A percentile compares a stretch with the other conserved stretches of the same genome.
These are phyloP conservation scores for Jaapia argillacea DNA, from an alignment of 768 basidiomycete genomes.

Conservation along the genomic window DNA sequence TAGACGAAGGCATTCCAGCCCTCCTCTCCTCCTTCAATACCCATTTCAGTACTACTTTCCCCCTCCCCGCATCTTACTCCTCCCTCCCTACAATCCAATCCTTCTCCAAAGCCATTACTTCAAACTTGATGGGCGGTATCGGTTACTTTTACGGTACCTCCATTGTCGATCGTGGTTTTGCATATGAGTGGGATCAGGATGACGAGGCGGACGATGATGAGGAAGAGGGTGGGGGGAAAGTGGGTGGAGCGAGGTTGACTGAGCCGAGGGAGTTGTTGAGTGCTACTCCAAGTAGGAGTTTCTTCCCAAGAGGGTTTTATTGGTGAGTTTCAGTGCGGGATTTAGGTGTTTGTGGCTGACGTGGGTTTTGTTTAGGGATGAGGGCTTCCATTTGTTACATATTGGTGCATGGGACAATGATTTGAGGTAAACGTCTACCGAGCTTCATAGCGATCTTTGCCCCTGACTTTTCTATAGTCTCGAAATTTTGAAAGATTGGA, in stretches of 20 bases:
- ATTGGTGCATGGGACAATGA: slow-evolving; percentile 93
- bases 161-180: slow-evolving; percentile 76
- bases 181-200: slow-evolving; percentile 86
- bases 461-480: slow-evolving; percentile 34
- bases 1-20: slow-evolving; percentile 64
- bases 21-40: slow-evolving; percentile 48
- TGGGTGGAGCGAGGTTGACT: slow-evolving; percentile 54
- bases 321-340: slow-evolving; percentile 40
- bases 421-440: slow-evolving; percentile 39
- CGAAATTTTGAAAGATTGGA: slow-evolving; percentile 86
- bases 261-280: slow-evolving; percentile 74
- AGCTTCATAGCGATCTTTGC: not conserved
- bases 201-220: slow-evolving; percentile 40
- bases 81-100: slow-evolving; percentile 39
- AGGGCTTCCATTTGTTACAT: slow-evolving; percentile 90
- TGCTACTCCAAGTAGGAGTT: slow-evolving; percentile 91
- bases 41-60: slow-evolving; percentile 65
- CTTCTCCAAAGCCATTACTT: slow-evolving; percentile 85
- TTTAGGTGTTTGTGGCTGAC: not conserved
- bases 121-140: slow-evolving; percentile 86
- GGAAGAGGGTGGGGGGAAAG: slow-evolving; percentile 27
- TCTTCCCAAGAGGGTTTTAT: slow-evolving; percentile 97
- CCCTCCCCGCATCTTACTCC: slow-evolving; percentile 49
- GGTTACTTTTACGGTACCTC: slow-evolving; percentile 93
- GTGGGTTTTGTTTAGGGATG: slow-evolving; percentile 52